phyloP scores from a whole-genome alignment of 768 basidiomycete species.

The Tubosaeta sp. region DNA sequence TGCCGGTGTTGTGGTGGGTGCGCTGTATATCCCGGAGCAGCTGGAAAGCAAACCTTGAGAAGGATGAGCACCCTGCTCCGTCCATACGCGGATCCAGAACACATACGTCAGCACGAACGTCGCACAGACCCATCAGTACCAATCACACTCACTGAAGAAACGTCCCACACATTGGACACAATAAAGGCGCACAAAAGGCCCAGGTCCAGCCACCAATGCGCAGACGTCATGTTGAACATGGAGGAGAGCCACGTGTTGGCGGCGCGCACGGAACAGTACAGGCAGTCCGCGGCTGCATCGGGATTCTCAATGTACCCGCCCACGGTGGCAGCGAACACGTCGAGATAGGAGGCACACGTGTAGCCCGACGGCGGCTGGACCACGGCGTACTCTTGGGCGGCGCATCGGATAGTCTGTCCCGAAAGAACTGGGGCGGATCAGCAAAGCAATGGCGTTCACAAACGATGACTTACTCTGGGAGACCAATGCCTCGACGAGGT shows the following conservation, averaged over 20 bases:
- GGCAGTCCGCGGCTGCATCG: slow-evolving; percentile 35
- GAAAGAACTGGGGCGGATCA: slow-evolving; percentile 44
- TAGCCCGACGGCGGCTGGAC: slow-evolving; percentile 44
- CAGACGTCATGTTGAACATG: slow-evolving; percentile 58
- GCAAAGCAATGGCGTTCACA: slow-evolving; percentile 6
- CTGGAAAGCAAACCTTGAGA: too few relatives aligned
- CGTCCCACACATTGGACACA: slow-evolving; percentile 38
- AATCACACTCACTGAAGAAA: too few relatives aligned
- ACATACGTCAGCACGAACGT: slow-evolving; percentile 55
- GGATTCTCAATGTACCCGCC: slow-evolving; percentile 49
- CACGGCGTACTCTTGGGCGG: slow-evolving; percentile 53
- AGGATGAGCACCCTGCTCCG: too few relatives aligned
- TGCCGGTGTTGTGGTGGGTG: too few relatives aligned
- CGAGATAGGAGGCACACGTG: slow-evolving; percentile 45
- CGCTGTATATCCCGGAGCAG: too few relatives aligned
- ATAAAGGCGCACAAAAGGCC: slow-evolving; percentile 43
- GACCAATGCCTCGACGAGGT: slow-evolving; percentile 48
- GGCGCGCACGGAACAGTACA: slow-evolving; percentile 52
- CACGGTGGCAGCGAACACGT: slow-evolving; percentile 34
- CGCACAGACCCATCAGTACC: slow-evolving; percentile 45
- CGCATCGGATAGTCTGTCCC: slow-evolving; percentile 47
- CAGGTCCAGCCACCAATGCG: slow-evolving; percentile 44
- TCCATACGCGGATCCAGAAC: too few relatives aligned
- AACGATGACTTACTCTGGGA: slow-evolving; percentile 37
- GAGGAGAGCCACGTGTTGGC: slow-evolving; percentile 48